A percentile compares a stretch with the other conserved stretches of the same genome.
phyloP scores from a whole-genome alignment of 495 filamentous ascomycete species.

The Aspergillus campestris region DNA sequence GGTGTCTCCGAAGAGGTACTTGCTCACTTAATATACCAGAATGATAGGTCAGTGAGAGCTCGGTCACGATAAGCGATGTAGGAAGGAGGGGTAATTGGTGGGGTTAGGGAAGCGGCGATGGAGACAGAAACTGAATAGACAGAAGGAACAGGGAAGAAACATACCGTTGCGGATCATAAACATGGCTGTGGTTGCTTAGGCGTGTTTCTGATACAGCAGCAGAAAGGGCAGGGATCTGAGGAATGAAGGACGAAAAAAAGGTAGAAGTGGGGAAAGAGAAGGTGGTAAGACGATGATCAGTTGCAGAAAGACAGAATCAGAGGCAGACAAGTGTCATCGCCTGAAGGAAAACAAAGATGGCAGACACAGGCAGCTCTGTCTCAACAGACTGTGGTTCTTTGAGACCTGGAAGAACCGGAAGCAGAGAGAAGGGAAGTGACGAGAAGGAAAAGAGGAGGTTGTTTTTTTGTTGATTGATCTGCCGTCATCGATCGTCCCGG shows the following conservation, averaged over 20 bases:
- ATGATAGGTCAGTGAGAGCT: slow-evolving; percentile 11
- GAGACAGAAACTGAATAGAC: not conserved
- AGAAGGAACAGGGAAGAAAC: slow-evolving; percentile 19
- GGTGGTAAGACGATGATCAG: not conserved
- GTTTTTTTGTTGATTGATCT: slow-evolving; percentile 10
- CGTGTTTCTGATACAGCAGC: slow-evolving; percentile 1
- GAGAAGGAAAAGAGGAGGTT: slow-evolving; percentile 9
- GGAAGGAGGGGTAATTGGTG: slow-evolving; percentile 29
- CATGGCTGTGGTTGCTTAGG: slow-evolving; percentile 43
- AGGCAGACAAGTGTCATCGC: not conserved
- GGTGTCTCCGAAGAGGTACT: slow-evolving; percentile 84
- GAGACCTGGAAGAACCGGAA: not conserved
- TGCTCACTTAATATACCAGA: slow-evolving; percentile 54
- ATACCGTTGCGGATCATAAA: slow-evolving; percentile 67
- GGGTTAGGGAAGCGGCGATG: slow-evolving; percentile 11
- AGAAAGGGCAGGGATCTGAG: not conserved
- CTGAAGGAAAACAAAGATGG: not conserved
- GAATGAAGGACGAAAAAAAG: not conserved
- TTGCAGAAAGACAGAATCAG: not conserved
- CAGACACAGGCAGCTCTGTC: not conserved
- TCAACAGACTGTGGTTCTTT: too few relatives aligned
- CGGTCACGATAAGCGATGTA: not conserved
- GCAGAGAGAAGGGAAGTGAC: slow-evolving; percentile 7
- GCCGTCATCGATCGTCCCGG: slow-evolving; percentile 10
- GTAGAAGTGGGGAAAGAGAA: slow-evolving; percentile 2